Evolutionary conservation across 2,329 filamentous ascomycete species (phyloP), one percentile per base, ranked within the genome.

Genomic region (Aphanoascus verrucosus): DNA sequence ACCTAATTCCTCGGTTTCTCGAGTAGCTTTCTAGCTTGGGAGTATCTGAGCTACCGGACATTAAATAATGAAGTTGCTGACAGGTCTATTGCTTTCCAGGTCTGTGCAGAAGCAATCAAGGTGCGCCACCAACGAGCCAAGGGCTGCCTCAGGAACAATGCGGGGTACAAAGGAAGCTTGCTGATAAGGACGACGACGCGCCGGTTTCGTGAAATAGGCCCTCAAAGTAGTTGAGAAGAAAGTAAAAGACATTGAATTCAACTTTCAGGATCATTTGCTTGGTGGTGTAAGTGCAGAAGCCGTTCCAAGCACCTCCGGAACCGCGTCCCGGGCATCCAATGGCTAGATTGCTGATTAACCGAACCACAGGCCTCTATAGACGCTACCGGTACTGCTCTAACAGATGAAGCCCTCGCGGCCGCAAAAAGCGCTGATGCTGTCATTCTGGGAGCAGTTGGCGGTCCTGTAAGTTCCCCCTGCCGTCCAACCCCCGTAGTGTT

Each of bases 361-460:
- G 58, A 41, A 19, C 42, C 44, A 42, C 48, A 95, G 89, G 85
- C 83, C 69, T 96, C 90, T 46, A 96, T 97, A 71, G 84, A 96
- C 65, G 83, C 82, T 15, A 82, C 82, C 65, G 87, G 88, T 62
- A 79, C 74, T 31, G 83, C 91, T 31, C 76, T 97, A 57, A 94
- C 89, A 51, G 83, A 93, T 62, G 82, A 85, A 64, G 88, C 89
- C 57, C 85, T 97, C 62, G 74, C 74, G 12, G 89, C 88, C 35
- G 89, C 88, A 61, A 90, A 94, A 71, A 76, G 79, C 49, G 89
- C 90, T 59, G 86, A 95, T 70, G 91, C 90, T 38, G 85, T 97
- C 56, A 83, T 97, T 56, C 83, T 97, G 52, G 91, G 90, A 61
- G 88, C 91, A 62, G 94, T 97, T 65, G 91, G 91, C 62, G 91